Percentiles rank a stretch among this genome's conserved stretches.
phyloP scores from a whole-genome alignment of 2,329 filamentous ascomycete genomes.

The Fusarium dimerum region DNA sequence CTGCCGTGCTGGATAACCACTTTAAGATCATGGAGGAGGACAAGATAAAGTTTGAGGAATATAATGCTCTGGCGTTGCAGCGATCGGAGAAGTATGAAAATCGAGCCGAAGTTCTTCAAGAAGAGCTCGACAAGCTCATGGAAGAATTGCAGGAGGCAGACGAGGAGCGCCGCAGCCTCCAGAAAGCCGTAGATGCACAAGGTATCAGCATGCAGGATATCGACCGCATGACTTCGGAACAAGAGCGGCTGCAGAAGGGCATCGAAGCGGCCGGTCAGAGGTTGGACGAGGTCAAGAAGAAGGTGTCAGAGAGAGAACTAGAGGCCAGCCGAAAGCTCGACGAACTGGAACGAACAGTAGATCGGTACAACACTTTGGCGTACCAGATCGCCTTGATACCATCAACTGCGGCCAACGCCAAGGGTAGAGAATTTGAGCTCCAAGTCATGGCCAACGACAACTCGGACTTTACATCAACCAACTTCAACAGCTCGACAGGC shows the following conservation, averaged over 20 bases:
- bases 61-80: conserved; percentile 80
- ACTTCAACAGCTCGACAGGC: conserved; percentile 46
- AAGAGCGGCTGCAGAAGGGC: conserved; percentile 87
- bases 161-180: conserved; percentile 75
- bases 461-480: conserved; percentile 72
- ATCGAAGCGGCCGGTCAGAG: conserved; percentile 75
- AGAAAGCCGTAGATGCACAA: conserved; percentile 85
- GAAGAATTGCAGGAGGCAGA: conserved; percentile 78
- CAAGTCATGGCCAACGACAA: conserved; percentile 77
- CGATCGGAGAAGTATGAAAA: conserved; percentile 88
- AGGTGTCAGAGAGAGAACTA: conserved; percentile 81
- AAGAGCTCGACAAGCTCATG: conserved; percentile 79
- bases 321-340: conserved; percentile 85
- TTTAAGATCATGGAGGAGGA: conserved; percentile 95
- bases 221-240: conserved; percentile 96
- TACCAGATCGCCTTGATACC: conserved; percentile 95
- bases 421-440: conserved; percentile 83
- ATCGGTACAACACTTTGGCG: conserved; percentile 89
- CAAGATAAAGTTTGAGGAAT: conserved; percentile 91
- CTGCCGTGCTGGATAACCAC: conserved; percentile 81
- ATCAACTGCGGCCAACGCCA: conserved; percentile 78
- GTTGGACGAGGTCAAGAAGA: conserved; percentile 82
- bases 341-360: conserved; percentile 86
- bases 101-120: conserved; percentile 78
- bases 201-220: conserved; percentile 98